Conservation (phyloP, 106 monocot genomes). For the Allium fistulosum region DNA sequence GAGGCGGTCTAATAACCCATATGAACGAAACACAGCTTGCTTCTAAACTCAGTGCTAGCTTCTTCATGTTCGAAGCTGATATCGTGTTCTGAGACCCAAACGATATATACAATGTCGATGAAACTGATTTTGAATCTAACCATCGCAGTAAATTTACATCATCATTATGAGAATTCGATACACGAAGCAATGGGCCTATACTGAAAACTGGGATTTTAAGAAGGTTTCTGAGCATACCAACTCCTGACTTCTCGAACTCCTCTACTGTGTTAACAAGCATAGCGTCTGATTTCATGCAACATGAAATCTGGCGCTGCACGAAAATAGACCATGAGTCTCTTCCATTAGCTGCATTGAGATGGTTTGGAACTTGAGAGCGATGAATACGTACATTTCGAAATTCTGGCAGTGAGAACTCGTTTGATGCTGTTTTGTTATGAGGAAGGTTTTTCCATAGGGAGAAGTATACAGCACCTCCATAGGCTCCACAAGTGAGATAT, state of each 20-base stretch:
- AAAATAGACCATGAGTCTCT: background rate
- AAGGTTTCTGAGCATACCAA: slow-evolving; percentile 5
- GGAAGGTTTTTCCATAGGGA: slow-evolving; percentile 17
- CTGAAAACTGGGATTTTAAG: slow-evolving; percentile 10
- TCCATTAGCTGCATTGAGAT: background rate
- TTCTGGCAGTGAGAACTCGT: slow-evolving; percentile 2
- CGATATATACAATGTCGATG: slow-evolving; percentile 31
- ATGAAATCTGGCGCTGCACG: slow-evolving; percentile 5
- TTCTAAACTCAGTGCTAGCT: slow-evolving; percentile 33
- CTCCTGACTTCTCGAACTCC: slow-evolving; percentile 24
- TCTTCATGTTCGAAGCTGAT: slow-evolving; percentile 23
- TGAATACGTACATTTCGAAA: background rate
- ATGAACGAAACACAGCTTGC: slow-evolving; percentile 28
- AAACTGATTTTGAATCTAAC: slow-evolving; percentile 4
- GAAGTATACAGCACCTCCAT: slow-evolving; percentile 16
- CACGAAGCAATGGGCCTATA: slow-evolving; percentile 18
- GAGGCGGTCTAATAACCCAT: slow-evolving; percentile 38
- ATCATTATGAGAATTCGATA: background rate
- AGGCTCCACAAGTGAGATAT: slow-evolving; percentile 28
- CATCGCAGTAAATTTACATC: slow-evolving; percentile 8
- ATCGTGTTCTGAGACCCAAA: slow-evolving; percentile 44
- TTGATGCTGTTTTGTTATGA: background rate
- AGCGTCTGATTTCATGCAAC: background rate
- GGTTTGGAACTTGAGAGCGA: background rate
- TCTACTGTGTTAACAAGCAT: slow-evolving; percentile 23